Evolutionary conservation across 192 early-diverging fungal species (phyloP).

Genomic region (Backusella sp.): DNA sequence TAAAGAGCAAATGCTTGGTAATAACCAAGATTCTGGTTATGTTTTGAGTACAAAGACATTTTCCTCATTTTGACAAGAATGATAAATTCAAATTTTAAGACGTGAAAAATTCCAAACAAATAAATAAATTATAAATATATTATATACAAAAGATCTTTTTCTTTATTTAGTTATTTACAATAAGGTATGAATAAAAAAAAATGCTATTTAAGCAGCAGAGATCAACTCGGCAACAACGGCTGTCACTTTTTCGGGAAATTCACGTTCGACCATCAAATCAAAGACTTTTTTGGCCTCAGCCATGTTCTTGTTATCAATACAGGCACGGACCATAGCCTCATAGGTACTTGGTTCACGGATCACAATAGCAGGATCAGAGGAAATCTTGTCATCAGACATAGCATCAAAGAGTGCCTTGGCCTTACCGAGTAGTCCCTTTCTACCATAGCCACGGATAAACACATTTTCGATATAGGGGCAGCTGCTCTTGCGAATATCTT

Average conservation of each 20-base stretch:
- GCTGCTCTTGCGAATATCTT: constrained; percentile 33
- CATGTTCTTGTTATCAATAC: constrained; percentile 42
- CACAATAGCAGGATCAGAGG: constrained; percentile 24
- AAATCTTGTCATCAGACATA: constrained; percentile 45
- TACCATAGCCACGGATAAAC: constrained; percentile 56
- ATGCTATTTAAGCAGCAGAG: not conserved
- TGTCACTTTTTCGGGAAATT: constrained; percentile 43
- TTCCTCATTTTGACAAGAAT: too few relatives aligned
- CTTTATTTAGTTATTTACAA: not conserved
- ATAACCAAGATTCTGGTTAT: too few relatives aligned
- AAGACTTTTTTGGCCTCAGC: constrained; percentile 38
- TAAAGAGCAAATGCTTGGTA: too few relatives aligned
- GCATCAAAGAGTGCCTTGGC: constrained; percentile 46
- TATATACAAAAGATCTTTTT: not conserved
- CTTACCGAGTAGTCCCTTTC: constrained; percentile 32
- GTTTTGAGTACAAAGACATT: too few relatives aligned
- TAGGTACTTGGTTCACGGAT: constrained; percentile 58
- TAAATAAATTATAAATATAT: too few relatives aligned
- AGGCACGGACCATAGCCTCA: constrained; percentile 57
- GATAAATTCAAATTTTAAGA: too few relatives aligned
- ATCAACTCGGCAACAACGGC: constrained; percentile 34
- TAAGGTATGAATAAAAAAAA: not conserved
- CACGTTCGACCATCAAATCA: constrained; percentile 34
- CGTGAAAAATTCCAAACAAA: too few relatives aligned
- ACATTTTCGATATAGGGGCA: constrained; percentile 59